Percentiles rank a stretch among this genome's conserved stretches.
phyloP scores from a whole-genome alignment of 2,329 filamentous ascomycete species.

The Parasarocladium wereldwijsianum region DNA sequence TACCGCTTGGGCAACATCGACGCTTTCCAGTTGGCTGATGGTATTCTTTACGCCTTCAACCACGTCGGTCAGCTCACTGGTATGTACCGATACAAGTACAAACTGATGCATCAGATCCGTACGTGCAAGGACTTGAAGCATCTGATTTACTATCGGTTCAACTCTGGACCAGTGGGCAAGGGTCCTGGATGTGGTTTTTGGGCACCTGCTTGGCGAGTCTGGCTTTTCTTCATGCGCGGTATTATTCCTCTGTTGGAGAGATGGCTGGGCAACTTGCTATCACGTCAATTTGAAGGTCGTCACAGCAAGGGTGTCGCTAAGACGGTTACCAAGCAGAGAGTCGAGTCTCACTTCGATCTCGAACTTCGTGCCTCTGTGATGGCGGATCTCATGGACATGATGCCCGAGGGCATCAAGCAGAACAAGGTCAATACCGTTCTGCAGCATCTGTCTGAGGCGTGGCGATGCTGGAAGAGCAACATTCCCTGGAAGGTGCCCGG shows the following conservation, averaged over 20 bases:
- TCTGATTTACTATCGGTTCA: constrained; percentile 97
- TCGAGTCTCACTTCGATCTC: constrained; percentile 95
- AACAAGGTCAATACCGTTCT: constrained; percentile 98
- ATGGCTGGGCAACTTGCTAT: constrained; percentile 93
- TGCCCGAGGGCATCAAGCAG: constrained; percentile 98
- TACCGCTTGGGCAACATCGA: constrained; percentile 97
- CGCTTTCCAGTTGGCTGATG: constrained; percentile 94
- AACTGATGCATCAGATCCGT: constrained; percentile 98
- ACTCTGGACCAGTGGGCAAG: constrained; percentile 90
- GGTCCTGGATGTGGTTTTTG: constrained; percentile 97
- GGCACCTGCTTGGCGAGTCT: constrained; percentile 96
- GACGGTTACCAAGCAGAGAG: constrained; percentile 97
- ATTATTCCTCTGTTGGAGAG: constrained; percentile 93
- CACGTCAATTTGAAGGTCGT: constrained; percentile 92
- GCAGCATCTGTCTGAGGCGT: constrained; percentile 93
- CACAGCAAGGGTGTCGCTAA: constrained; percentile 99
- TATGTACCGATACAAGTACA: constrained; percentile 99
- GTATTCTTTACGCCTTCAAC: constrained; percentile 98
- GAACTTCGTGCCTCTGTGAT: constrained; percentile 96
- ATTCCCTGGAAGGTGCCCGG: constrained; percentile 99
- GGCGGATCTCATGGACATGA: constrained; percentile 99
- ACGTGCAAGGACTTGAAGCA: constrained; percentile 99
- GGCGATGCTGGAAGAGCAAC: constrained; percentile 99
- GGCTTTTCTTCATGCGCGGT: constrained; percentile 98
- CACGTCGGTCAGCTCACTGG: constrained; percentile 95